Evolutionary conservation across 805 yeast genomes (phyloP), one percentile per base, ranked within the genome.

Genomic region (Wickerhamiella azyma): DNA sequence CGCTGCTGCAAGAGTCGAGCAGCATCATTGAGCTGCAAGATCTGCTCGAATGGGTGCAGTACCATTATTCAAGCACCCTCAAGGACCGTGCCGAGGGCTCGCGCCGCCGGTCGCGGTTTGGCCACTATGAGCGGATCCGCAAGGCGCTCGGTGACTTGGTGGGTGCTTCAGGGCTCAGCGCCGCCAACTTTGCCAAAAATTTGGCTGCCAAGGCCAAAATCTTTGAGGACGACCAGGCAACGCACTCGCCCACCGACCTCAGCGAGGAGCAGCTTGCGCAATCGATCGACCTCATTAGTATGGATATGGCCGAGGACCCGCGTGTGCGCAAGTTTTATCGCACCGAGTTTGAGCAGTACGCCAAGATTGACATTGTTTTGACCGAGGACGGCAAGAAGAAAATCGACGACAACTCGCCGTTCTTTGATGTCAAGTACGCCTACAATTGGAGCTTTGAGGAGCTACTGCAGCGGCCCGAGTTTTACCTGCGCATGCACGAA

Each of bases 361-460:
- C 92, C 9, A 70, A 72, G 13, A 72, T 88, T 24, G 81, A 81
- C 59, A 79, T 88, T 9, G 75, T 75, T 13, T 66, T 86, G 39
- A 86, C 97, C 0, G 94, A 86, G 50, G 86, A 85, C 59, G 94
- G 94, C 53, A 72, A 71, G 55, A 69, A 76, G 29, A 78, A 79
- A 53, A 89, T 92, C 49, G 92, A 81, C 53, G 78, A 74, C 45
- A 79, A 78, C 53, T 79, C 88, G 45, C 81, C 86, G 2, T 88
- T 79, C 56, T 85, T 83, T 49, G 94, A 85, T 58, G 79, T 92
- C 66, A 92, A 92, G 59, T 92, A 92, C 63, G 94, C 96, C 18
- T 72, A 77, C 47, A 83, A 85, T 63, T 74, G 92, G 59, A 71
- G 83, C 2, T 79, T 88, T 13, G 72, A 73, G n/a, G 85, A 85